Base-by-base conservation (phyloP, 2,329 filamentous ascomycete genomes). In the Talaromyces sp. region DNA sequence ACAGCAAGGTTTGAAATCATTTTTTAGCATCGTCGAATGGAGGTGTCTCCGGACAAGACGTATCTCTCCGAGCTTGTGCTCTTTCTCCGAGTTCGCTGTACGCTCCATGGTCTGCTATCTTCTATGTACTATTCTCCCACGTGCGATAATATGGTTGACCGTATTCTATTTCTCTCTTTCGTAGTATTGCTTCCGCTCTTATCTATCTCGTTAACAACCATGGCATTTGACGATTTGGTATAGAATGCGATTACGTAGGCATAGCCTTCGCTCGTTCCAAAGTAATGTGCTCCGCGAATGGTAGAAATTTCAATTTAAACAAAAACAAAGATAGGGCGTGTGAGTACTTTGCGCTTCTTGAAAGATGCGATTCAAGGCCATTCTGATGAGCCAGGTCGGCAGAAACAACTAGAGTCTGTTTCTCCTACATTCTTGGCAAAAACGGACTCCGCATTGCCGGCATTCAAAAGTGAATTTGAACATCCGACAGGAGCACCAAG, bases 31-130 rank as follows among this genome's bases (percentile, higher is more conserved):
- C 19, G 43, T 24, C 6, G 17, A 38, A 21, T 24, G 7, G 17
- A 7, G 8, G 21, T 9, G 10, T 46, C 11, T 19, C 43, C 19
- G 43, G 21, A 24, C 19, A 8, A 24, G n/a, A 19, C 50, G 31
- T 4, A 31, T 53, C n/a, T 49, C 61, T 58, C 55, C 51, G 57
- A 49, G 50, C 55, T 38, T 24, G 29, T 32, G 31, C 19, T 19
- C 21, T 55, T 35, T 56, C 32, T 27, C 49, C 32, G 43, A 46
- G 43, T 24, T 46, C 43, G 43, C 43, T 46, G n/a, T 46, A 46
- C n/a, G 24, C 10, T 10, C 19, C 43, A 19, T 19, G 21, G 21
- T 11, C 14, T 38, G 19, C 3, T 46, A 2, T 21, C 14, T 46
- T 10, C 19, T 46, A 10, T 10, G n/a, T 24, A 10, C 43, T 24